Evolutionary conservation across 2,329 filamentous ascomycete species (phyloP), one percentile per base, ranked within the genome.

Genomic region (Penicillium sp.): DNA sequence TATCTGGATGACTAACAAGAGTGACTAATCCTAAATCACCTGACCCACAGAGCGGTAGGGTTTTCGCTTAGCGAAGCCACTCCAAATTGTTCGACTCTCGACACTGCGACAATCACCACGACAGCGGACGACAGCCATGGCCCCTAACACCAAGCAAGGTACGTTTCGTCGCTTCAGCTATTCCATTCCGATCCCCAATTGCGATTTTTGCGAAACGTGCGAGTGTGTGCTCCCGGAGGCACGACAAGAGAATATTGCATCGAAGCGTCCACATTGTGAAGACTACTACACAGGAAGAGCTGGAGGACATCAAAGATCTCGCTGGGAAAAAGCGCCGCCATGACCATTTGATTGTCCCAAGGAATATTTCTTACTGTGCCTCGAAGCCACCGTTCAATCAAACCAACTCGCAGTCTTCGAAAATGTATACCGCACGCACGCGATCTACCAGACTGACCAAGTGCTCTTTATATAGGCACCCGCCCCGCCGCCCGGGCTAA

Each of bases 401-500:
- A 32, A 41, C 29, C 25, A 14, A 36, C 36, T 43, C 33, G 36
- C 41, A 43, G 44, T 41, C 26, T 36, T 25, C 3, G 7, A 28
- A 18, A 17, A 17, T 23, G 13, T 18, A 9, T 19, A 17, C 23
- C 11, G 14, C 5, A 27, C 14, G n/a, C n/a, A n/a, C 11, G 4
- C 5, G 14, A 13, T 4, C 25, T 4, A 6, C 25, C 6, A 27
- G 14, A 57, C 64, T 67, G 41, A 60, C 50, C 33, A 44, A 23
- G 29, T 41, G 37, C 38, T 35, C 47, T 44, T 46, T 50, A 15
- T 47, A 56, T 47, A 68, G 64, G 60, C 62, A 58, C 60, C 72
- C 93, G 93, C 81, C 67, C 76, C 62, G 73, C 71, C 63, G 72
- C 72, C 62, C 84, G 94, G 82, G 93, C 93, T 76, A 85, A 83